A percentile compares a stretch with the other conserved stretches of the same genome.
phyloP scores from a whole-genome alignment of 2,329 filamentous ascomycete genomes.

The Epichloe hybrida region DNA sequence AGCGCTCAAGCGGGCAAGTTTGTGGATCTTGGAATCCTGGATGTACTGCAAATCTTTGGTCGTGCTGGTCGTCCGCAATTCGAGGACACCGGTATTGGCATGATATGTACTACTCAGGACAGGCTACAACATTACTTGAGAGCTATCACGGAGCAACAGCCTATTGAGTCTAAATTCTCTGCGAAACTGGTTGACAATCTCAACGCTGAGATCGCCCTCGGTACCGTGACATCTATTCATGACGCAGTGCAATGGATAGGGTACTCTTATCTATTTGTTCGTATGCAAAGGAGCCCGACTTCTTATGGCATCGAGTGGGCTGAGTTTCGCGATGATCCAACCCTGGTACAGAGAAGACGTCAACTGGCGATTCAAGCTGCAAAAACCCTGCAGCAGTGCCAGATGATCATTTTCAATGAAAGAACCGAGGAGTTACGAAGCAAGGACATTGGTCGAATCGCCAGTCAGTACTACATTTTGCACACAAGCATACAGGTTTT shows the following conservation, averaged over 20 bases:
- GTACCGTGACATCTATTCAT: conserved; percentile 85
- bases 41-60: conserved; percentile 96
- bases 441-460: conserved; percentile 92
- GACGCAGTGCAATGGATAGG: conserved; percentile 96
- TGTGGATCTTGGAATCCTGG: conserved; percentile 87
- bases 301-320: conserved; percentile 92
- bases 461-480: conserved; percentile 91
- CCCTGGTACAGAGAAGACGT: conserved; percentile 70
- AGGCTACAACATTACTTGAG: conserved; percentile 83
- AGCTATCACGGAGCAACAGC: conserved; percentile 88
- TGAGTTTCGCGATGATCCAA: conserved; percentile 78
- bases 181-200: conserved; percentile 89
- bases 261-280: conserved; percentile 93
- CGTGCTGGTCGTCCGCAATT: conserved; percentile 96
- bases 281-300: conserved; percentile 85
- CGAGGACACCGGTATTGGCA: conserved; percentile 92
- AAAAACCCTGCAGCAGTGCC: conserved; percentile 72
- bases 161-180: conserved; percentile 95
- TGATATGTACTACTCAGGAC: conserved; percentile 95
- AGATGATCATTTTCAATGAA: conserved; percentile 99
- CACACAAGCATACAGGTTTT: conserved; percentile 93
- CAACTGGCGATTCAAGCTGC: conserved; percentile 84
- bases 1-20: conserved; percentile 95
- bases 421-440: conserved; percentile 81
- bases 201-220: conserved; percentile 86